Evolutionary conservation across 257 asterid species (phyloP), one percentile per base, ranked within the genome.

Genomic region (Prunella vulgaris): DNA sequence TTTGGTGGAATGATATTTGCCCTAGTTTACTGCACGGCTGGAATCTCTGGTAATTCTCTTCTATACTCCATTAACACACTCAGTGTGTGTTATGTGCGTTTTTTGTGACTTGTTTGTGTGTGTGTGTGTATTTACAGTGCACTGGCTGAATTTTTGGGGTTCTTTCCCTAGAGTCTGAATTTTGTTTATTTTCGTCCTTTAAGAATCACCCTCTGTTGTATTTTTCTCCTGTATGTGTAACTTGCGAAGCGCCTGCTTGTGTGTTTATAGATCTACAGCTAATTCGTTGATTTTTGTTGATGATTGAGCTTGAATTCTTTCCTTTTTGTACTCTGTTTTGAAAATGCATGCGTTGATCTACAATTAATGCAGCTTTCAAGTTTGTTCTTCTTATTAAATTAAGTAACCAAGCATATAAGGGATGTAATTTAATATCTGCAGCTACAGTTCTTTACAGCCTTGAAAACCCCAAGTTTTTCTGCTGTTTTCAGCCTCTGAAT

Each of bases 1-100:
- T 88, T 88, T 59, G 96, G 96, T n/a, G 96, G 96, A 40, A 88
- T 88, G 96, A 88, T 88, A 61, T 88, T 88, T 46, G 93, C 96
- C 65, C 96, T 88, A 7, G 96, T 88, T 32, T 88, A 88, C 82
- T 88, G 89, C 88, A 88, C 93, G 24, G 93, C 96, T 70, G 96
- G 96, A 6, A 80, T 88, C 65, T 86, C 96, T 72, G 90, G 93
- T 84, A 76, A 17, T 0, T 10, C n/a, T n/a, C n/a, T 0, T 25
- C 61, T 22, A 14, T 42, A 21, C 68, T n/a, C 49, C 3, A n/a
- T 17, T 30, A 1, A 5, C 49, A 42, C 38, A 12, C 27, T 17
- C 35, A 5, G 9, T 66, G 13, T 44, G 38, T 28, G 68, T 71
- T 5, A n/a, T n/a, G n/a, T n/a, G n/a, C n/a, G n/a, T n/a, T n/a